Evolutionary conservation across 2,329 filamentous ascomycete species (phyloP), one percentile per base, ranked within the genome.

Genomic region (Xylogone sp.): DNA sequence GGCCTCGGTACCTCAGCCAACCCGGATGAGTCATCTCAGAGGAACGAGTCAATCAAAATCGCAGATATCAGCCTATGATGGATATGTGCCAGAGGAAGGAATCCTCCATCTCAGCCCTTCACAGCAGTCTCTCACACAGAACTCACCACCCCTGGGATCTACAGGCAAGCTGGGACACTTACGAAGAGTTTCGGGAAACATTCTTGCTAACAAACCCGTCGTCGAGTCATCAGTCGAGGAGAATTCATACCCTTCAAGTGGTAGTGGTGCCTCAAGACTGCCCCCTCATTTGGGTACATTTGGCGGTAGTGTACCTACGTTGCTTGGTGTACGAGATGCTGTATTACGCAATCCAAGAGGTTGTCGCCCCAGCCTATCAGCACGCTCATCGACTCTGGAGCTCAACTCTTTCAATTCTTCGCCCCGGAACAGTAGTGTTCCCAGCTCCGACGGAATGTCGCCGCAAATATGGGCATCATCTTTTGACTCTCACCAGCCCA

Each of bases 401-500:
- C 34, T 39, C 8, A 39, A 39, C n/a, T 12, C 13, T 19, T 27
- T 39, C 12, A 39, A 39, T 27, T 12, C 13, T 19, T 27, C 20
- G 13, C 20, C 43, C 4, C 20, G 22, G 13, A 45, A 18, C 18
- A 21, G 43, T 20, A 12, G 49, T 43, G 20, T 22, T 47, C 20
- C 49, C 43, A 19, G 39, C 46, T 21, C 21, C 43, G 43, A 27
- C 43, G 19, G 10, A 3, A 45, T 45, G 20, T 13, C 13, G 4
- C 22, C 20, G 6, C 22, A 45, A 39, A 6, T 39, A 16, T 39
- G 34, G 34, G 5, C 34, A 9, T 13, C 68, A 1, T 52, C 68
- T 21, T 81, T 80, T 61, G 71, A 82, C 71, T 81, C 75, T 13
- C 78, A 80, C 61, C 79, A 80, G 65, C 79, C 78, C 1, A 71